Base-by-base conservation (phyloP, 2,329 filamentous ascomycete species). In the Sporothrix phasma region DNA sequence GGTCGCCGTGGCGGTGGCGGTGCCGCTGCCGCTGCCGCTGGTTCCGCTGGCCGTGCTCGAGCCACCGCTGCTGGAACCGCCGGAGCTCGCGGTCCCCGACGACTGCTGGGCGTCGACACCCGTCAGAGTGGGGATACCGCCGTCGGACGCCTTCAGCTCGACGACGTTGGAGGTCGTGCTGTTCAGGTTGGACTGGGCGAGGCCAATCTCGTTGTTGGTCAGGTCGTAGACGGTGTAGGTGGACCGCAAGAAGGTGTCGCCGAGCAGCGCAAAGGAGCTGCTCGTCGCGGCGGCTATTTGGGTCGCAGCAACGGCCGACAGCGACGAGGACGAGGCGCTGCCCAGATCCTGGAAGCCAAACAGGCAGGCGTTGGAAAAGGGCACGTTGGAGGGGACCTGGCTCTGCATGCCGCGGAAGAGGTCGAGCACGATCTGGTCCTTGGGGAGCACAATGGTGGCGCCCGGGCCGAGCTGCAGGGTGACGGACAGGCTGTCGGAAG, bases 211-310 rank as follows among this genome's bases (percentile, higher is more conserved):
- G 68, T 79, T 70, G 71, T 81, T 78, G 62, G 73, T 74, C 47
- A 83, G 71, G 68, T 84, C 81, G 70, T 83, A 84, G 62, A 83
- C 81, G 60, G 82, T 79, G 69, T 84, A 84, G 11, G 78, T 77
- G 31, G 75, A 76, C 17, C 79, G 76, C 58, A 81, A 69, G 67
- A 81, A 80, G 3, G 76, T 78, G 69, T 80, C 78, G 51, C 79
- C 79, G 2, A 81, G 75, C 15, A 80, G 73, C 29, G 71, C 70
- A 41, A 70, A 64, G 13, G 53, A 24, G 56, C 46, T 56, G 24
- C 29, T n/a, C 7, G 61, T 43, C 17, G 56, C 15, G 61, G 46
- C 37, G 53, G 60, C 46, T 24, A 46, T 56, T 26, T 34, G 17
- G n/a, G 47, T 53, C n/a, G 49, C 37, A 5, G 60, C 46, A 29